Percentiles rank a stretch among this genome's conserved stretches.
Evolutionary conservation across 1,284 basidiomycete genomes (phyloP).

Genomic region (Trichosporon faecale): DNA sequence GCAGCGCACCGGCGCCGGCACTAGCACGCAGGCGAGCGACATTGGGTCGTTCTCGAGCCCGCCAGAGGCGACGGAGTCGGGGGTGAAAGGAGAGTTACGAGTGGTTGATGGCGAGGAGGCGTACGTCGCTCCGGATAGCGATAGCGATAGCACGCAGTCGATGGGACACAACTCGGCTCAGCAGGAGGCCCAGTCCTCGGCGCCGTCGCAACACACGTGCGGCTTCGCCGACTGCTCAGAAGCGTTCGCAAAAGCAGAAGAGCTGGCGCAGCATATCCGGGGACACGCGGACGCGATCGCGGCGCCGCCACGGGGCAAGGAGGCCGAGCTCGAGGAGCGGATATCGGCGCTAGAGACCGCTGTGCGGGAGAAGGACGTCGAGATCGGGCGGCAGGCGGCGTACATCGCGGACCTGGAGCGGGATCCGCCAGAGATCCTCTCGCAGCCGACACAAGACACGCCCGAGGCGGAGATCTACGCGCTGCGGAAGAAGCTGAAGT

Average conservation of each 20-base stretch:
- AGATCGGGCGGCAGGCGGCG: conserved; percentile 6
- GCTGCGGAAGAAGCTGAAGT: conserved; percentile 18
- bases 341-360: background rate
- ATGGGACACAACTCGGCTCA: background rate
- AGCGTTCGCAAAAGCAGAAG: background rate
- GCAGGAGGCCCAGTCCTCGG: too few species aligned
- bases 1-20: background rate
- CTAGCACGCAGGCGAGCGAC: conserved; percentile 1
- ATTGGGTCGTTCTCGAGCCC: conserved; percentile 19
- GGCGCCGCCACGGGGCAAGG: background rate
- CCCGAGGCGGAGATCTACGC: conserved; percentile 11
- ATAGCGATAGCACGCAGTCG: background rate
- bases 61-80: background rate
- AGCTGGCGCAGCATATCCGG: conserved; percentile 12
- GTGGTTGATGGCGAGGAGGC: conserved; percentile 28
- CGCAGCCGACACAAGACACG: background rate
- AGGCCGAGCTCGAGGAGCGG: conserved; percentile 3
- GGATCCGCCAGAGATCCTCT: background rate
- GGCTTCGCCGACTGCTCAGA: background rate
- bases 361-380: conserved; percentile 5
- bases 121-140: conserved; percentile 16
- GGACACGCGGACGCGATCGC: conserved; percentile 11
- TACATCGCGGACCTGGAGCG: conserved; percentile 2
- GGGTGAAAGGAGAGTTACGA: background rate
- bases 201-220: conserved; percentile 3